A percentile compares a stretch with the other conserved stretches of the same genome.
These are phyloP conservation scores for Solanum chmielewskii DNA, from an alignment of 257 asterid genomes.

Conservation along the genomic window DNA sequence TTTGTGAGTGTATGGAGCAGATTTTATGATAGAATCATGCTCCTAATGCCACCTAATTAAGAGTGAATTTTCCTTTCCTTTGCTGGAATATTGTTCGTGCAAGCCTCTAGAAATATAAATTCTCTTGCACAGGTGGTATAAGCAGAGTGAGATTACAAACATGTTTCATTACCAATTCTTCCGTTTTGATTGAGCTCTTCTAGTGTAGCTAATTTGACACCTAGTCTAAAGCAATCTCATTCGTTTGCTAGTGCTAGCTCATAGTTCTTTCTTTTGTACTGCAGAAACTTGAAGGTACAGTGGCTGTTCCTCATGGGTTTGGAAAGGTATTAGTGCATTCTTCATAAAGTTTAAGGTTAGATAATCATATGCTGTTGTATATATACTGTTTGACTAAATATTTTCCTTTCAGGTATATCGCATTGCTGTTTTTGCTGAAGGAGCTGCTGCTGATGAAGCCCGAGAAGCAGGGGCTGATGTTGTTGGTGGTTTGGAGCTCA, in stretches of 20 bases:
- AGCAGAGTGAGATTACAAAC: not conserved
- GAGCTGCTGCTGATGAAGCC: conserved; percentile 95
- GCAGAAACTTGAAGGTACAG: conserved; percentile 81
- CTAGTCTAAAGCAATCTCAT: not conserved
- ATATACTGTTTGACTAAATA: conserved; percentile 12
- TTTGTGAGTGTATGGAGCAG: not conserved
- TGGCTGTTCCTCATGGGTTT: conserved; percentile 83
- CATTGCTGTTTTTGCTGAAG: conserved; percentile 96
- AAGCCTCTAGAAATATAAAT: not conserved
- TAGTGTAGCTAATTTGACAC: not conserved
- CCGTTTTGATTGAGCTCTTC: not conserved
- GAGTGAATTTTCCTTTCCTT: not conserved
- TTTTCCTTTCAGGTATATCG: conserved; percentile 42
- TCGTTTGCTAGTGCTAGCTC: not conserved
- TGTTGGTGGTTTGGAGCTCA: conserved; percentile 91
- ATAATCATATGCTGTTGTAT: conserved; percentile 2
- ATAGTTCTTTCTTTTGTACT: conserved; percentile 6
- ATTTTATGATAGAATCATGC: not conserved
- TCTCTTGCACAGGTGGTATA: not conserved
- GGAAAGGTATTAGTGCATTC: conserved; percentile 55
- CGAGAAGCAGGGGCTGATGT: conserved; percentile 87
- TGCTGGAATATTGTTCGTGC: not conserved
- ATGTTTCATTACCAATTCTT: not conserved
- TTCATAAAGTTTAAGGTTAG: not conserved
- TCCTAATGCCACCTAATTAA: not conserved